Base-by-base conservation (phyloP, 2,329 filamentous ascomycete species). In the Botryotinia globosa region DNA sequence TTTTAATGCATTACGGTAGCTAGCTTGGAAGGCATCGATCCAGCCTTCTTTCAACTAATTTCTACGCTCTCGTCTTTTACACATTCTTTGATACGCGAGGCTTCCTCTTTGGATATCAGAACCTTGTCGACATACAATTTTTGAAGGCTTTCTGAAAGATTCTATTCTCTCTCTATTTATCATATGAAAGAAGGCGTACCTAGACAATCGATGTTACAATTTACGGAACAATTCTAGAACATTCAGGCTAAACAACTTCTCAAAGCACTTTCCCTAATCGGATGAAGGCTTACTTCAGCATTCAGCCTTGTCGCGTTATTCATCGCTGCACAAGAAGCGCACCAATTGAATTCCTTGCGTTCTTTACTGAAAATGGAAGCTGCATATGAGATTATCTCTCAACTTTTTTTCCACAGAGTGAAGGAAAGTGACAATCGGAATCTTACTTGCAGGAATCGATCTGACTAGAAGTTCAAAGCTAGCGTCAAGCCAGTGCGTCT, bases 231-330 rank as follows among this genome's bases (percentile, higher is more conserved):
- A 6, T 32, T 68, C 37, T 32, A 68, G 18, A 68, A 32, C 6
- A 6, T 6, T 16, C 42, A 37, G 34, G 34, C 34, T 25, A 5
- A 42, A 1, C 34, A 42, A 39, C 22, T 37, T 51, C 48, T 29
- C 9, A 9, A 37, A 66, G 32, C 3, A n/a, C 34, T 44, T 29
- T 6, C 25, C 16, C 8, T 37, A 2, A 22, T 20, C 14, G 25
- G 14, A 9, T 25, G 18, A 4, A 42, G 22, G 25, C 34, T 68
- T 42, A 18, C 9, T 22, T 32, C 0, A 4, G 16, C 16, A 32
- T 56, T 32, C 34, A 67, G 65, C 65, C 45, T 67, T 67, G 39
- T 56, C 37, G 65, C 25, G 65, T 32, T 37, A 56, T 25, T 25
- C 29, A 9, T 42, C 5, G 5, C 45, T 18, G 32, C 9, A 25